phyloP scores from a whole-genome alignment of 208 protist genomes.

The Tritrichomonas foetus region DNA sequence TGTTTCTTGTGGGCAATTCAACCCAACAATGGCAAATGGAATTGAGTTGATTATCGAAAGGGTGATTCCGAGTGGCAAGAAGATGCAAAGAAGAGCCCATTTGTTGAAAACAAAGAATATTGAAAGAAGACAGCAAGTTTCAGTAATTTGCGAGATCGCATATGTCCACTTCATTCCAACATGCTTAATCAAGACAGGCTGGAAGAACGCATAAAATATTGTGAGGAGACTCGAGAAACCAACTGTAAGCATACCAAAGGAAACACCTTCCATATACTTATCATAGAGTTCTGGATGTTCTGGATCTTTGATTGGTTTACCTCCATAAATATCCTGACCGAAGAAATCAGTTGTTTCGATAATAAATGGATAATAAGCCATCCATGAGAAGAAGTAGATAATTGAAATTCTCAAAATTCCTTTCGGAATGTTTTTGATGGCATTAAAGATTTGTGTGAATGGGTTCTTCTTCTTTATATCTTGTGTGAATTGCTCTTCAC shows the following conservation, averaged over 20 bases:
- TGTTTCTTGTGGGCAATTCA: neutral
- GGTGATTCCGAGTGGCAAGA: neutral
- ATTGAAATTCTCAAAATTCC: conserved; percentile 4
- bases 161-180: neutral
- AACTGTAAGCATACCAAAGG: neutral
- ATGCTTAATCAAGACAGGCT: neutral
- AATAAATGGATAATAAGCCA: conserved; percentile 13
- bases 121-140: neutral
- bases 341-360: neutral
- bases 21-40: conserved; percentile 2
- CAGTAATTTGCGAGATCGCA: neutral
- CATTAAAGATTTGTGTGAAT: neutral
- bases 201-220: neutral
- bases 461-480: neutral
- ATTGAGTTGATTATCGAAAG: neutral
- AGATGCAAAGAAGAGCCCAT: neutral
- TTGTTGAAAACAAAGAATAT: neutral
- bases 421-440: neutral
- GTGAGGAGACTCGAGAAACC: neutral
- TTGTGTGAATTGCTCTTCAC: neutral
- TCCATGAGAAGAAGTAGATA: conserved; percentile 3
- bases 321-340: neutral
- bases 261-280: neutral
- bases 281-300: neutral
- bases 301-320: neutral